Conservation (phyloP, 257 asterid species). For the Mitragyna speciosa region DNA sequence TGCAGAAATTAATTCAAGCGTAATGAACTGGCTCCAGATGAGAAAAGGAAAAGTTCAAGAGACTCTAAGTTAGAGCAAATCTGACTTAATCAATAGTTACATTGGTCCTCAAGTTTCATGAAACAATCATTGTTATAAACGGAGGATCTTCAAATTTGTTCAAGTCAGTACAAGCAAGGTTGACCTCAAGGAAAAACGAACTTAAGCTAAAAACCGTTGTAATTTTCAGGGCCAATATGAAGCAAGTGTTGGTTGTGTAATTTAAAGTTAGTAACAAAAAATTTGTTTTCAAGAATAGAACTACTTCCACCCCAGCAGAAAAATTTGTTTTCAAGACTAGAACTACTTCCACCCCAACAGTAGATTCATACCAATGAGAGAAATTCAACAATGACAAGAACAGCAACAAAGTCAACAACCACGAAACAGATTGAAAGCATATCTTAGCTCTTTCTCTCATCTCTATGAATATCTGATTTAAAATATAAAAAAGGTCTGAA, state of each 20-base stretch:
- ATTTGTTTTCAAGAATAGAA: not conserved
- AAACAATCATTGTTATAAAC: too few species aligned
- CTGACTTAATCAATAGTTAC: not conserved
- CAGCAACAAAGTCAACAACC: slow-evolving; percentile 1
- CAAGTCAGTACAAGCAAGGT: not conserved
- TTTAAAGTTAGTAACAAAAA: not conserved
- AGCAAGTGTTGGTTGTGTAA: not conserved
- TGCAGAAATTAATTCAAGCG: not conserved
- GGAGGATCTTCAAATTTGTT: not conserved
- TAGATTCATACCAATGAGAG: slow-evolving; percentile 1
- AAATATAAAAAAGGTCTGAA: not conserved
- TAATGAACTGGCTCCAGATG: too few species aligned
- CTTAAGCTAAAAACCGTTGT: not conserved
- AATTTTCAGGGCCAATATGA: slow-evolving; percentile 1
- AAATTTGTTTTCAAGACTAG: not conserved
- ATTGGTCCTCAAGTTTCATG: not conserved
- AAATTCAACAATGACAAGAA: slow-evolving; percentile 3
- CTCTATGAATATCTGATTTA: not conserved
- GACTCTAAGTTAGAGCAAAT: not conserved
- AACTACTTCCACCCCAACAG: not conserved
- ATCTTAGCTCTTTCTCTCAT: not conserved
- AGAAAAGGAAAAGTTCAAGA: not conserved
- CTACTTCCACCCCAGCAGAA: not conserved
- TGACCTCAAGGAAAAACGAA: not conserved
- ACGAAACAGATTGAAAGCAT: not conserved